A percentile compares a stretch with the other conserved stretches of the same genome.
Conservation (phyloP, 768 basidiomycete genomes). For the Boletales sp. region DNA sequence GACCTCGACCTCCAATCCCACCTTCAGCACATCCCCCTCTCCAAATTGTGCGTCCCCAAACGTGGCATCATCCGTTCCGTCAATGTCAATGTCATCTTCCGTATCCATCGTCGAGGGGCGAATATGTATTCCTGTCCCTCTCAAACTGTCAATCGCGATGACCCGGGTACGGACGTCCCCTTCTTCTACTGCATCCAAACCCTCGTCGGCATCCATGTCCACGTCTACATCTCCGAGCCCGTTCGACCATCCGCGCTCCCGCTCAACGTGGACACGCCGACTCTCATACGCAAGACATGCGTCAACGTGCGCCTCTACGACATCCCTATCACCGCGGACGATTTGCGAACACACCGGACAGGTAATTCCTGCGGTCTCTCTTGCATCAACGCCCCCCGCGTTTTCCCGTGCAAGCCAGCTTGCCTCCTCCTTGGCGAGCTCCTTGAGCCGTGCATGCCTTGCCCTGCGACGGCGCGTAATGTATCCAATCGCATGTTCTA, state of each 20-base stretch:
- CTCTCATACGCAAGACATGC: constrained; percentile 64
- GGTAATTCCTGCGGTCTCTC: constrained; percentile 40
- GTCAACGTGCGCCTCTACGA: constrained; percentile 79
- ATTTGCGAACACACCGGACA: constrained; percentile 67
- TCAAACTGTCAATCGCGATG: constrained; percentile 33
- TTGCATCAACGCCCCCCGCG: constrained; percentile 31
- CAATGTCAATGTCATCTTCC: constrained; percentile 78
- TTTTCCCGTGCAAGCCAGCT: constrained; percentile 18
- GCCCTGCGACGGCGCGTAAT: constrained; percentile 69
- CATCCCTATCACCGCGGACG: constrained; percentile 65
- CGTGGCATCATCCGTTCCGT: constrained; percentile 65
- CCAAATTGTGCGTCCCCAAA: constrained; percentile 77
- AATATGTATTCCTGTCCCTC: constrained; percentile 69
- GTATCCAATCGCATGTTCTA: constrained; percentile 53
- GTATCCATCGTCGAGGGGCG: constrained; percentile 58
- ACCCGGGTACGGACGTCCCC: constrained; percentile 42
- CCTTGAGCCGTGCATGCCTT: constrained; percentile 62
- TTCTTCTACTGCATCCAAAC: constrained; percentile 29
- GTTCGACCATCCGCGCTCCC: constrained; percentile 19
- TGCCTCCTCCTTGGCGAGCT: constrained; percentile 61
- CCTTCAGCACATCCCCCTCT: constrained; percentile 58
- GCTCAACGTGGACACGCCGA: constrained; percentile 34
- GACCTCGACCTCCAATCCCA: constrained; percentile 34
- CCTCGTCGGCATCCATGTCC: constrained; percentile 28
- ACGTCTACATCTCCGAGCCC: constrained; percentile 32